Evolutionary conservation across 441 rosid genomes (phyloP).

Genomic region (Francoa sonchifolia): DNA sequence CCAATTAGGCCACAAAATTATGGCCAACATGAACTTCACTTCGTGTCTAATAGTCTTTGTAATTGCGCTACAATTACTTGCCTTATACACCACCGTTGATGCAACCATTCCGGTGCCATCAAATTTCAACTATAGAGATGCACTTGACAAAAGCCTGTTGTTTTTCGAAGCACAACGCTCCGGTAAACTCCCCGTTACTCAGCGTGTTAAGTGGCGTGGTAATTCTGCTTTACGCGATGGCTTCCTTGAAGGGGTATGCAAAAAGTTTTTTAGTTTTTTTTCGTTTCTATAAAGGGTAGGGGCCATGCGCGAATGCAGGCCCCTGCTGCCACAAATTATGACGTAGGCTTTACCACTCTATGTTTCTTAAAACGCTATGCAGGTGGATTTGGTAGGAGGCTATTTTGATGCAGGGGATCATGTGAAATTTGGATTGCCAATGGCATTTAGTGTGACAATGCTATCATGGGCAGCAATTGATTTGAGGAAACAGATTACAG

Average conservation of each 20-base stretch:
- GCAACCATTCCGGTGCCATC: constrained; percentile 3
- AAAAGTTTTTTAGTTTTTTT: too few relatives aligned
- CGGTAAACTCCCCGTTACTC: constrained; percentile 43
- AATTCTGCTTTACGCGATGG: constrained; percentile 73
- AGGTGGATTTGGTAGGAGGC: constrained; percentile 81
- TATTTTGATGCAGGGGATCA: constrained; percentile 92
- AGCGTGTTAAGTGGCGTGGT: constrained; percentile 62
- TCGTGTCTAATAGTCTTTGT: background rate
- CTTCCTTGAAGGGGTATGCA: constrained; percentile 44
- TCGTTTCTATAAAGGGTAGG: background rate
- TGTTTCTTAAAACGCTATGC: background rate
- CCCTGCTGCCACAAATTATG: background rate
- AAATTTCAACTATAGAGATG: constrained; percentile 44
- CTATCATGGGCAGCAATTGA: constrained; percentile 74
- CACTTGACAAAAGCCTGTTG: constrained; percentile 57
- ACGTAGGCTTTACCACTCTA: background rate
- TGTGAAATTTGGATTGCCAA: constrained; percentile 84
- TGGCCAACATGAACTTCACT: background rate
- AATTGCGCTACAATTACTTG: too few relatives aligned
- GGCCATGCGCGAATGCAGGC: too few relatives aligned
- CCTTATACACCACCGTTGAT: too few relatives aligned
- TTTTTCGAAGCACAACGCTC: constrained; percentile 83
- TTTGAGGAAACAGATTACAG: constrained; percentile 40
- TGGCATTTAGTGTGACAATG: constrained; percentile 72
- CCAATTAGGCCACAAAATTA: background rate